These are phyloP conservation scores for Suillus subluteus DNA, from an alignment of 768 basidiomycete genomes.

Conservation along the genomic window DNA sequence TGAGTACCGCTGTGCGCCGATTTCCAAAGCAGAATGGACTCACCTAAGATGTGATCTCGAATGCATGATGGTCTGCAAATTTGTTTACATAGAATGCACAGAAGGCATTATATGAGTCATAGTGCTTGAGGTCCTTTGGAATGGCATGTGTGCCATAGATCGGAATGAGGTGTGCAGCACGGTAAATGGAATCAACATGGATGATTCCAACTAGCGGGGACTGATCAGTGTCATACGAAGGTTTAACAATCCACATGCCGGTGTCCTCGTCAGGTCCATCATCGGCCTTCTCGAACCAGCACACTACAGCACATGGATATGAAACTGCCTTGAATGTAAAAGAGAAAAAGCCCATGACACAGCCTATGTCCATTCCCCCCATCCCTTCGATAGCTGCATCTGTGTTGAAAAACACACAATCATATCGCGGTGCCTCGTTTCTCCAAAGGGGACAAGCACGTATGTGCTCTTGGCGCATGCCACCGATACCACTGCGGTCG, in stretches of 20 bases:
- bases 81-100: slow-evolving; percentile 34
- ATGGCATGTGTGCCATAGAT: slow-evolving; percentile 27
- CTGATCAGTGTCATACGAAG: too few species aligned
- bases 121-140: slow-evolving; percentile 22
- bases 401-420: too few species aligned
- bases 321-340: slow-evolving; percentile 11
- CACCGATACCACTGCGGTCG: too few species aligned
- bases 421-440: too few species aligned
- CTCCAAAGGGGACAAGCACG: too few species aligned
- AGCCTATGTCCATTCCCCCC: too few species aligned
- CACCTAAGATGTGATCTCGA: slow-evolving; percentile 18
- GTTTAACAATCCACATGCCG: neutral
- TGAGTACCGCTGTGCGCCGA: too few species aligned
- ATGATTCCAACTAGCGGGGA: neutral
- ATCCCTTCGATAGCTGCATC: too few species aligned
- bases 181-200: slow-evolving; percentile 34
- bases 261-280: slow-evolving; percentile 22
- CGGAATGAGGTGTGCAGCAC: slow-evolving; percentile 35
- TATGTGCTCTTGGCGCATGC: too few species aligned
- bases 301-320: slow-evolving; percentile 22
- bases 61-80: slow-evolving; percentile 35
- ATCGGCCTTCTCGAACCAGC: slow-evolving; percentile 22
- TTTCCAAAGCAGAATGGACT: too few species aligned
- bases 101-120: slow-evolving; percentile 29
- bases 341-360: too few species aligned